Evolutionary conservation across 495 filamentous ascomycete genomes (phyloP).

Genomic region (Neurospora pannonica): DNA sequence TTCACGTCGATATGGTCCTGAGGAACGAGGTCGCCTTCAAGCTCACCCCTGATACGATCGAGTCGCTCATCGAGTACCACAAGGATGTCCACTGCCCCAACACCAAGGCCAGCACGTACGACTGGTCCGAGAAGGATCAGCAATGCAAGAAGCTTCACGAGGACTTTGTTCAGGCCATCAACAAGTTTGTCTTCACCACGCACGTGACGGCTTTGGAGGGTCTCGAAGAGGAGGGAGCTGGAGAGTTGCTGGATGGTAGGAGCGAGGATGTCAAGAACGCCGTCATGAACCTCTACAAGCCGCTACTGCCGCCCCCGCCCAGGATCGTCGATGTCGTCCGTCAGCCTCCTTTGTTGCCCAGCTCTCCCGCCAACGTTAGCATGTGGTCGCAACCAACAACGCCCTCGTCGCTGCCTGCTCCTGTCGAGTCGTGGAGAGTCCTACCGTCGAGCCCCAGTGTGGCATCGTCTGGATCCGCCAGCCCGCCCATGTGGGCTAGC

Average conservation of each 20-base stretch:
- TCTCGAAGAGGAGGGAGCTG: constrained; percentile 91
- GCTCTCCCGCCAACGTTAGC: constrained; percentile 63
- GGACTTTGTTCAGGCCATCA: constrained; percentile 92
- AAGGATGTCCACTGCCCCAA: constrained; percentile 94
- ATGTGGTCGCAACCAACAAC: constrained; percentile 66
- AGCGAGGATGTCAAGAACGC: constrained; percentile 88
- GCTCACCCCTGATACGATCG: constrained; percentile 94
- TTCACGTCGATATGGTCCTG: constrained; percentile 98
- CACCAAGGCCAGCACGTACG: constrained; percentile 78
- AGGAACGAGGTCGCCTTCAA: constrained; percentile 98
- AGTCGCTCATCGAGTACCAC: constrained; percentile 90
- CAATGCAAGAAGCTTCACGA: constrained; percentile 97
- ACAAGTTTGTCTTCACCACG: constrained; percentile 93
- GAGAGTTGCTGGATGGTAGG: constrained; percentile 83
- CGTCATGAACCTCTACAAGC: constrained; percentile 78
- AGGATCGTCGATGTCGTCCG: constrained; percentile 86
- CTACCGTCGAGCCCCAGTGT: constrained; percentile 79
- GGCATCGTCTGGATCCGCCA: constrained; percentile 55
- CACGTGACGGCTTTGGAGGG: constrained; percentile 86
- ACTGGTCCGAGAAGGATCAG: constrained; percentile 93
- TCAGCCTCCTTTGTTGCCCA: constrained; percentile 76
- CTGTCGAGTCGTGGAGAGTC: constrained; percentile 89
- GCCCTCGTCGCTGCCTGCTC: constrained; percentile 47
- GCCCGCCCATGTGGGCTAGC: constrained; percentile 69
- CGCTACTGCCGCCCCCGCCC: constrained; percentile 85